Evolutionary conservation across 345 rosid genomes (phyloP).

Genomic region (Balakata baccata): DNA sequence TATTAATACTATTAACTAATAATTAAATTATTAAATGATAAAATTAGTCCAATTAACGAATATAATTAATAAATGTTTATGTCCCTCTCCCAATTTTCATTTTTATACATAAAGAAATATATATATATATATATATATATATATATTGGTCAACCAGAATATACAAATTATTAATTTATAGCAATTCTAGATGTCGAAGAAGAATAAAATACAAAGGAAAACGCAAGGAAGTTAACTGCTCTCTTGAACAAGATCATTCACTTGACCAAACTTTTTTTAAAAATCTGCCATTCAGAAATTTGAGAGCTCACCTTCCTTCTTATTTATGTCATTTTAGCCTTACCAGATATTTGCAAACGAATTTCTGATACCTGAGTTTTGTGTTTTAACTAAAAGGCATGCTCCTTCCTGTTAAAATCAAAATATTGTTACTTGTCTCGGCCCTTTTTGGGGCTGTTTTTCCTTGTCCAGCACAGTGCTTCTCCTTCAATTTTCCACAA

Average conservation of each 20-base stretch:
- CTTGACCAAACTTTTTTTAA: neutral
- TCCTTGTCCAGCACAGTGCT: constrained; percentile 23
- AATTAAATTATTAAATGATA: no score
- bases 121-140: no score
- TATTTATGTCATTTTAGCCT: neutral
- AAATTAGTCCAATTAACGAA: no score
- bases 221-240: constrained; percentile 3
- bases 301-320: neutral
- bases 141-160: neutral
- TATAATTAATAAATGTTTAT: no score
- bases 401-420: neutral
- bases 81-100: no score
- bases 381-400: neutral
- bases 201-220: neutral
- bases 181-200: no score
- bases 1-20: no score
- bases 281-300: neutral
- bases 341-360: neutral
- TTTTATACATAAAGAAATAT: no score
- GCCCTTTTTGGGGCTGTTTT: neutral
- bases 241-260: neutral
- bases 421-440: neutral
- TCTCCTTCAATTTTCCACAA: constrained; percentile 31
- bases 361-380: neutral
- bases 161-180: no score